phyloP scores from a whole-genome alignment of 2,329 filamentous ascomycete genomes.

The Cytospora schulzeri region DNA sequence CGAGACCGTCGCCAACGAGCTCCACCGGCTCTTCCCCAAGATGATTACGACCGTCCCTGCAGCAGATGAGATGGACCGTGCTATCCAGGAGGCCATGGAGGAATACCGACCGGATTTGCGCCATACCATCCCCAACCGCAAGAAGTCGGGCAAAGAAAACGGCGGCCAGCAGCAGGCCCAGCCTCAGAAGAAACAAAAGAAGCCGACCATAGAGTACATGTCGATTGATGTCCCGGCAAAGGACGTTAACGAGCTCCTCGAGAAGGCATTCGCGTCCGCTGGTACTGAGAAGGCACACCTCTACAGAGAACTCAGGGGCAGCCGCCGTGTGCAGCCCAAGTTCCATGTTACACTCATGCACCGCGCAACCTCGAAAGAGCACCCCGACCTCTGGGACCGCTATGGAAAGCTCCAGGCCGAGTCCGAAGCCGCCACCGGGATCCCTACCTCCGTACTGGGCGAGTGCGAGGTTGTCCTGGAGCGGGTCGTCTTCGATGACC shows the following conservation, averaged over 20 bases:
- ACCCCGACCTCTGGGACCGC: conserved; percentile 73
- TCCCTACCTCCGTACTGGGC: conserved; percentile 58
- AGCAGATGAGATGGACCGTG: conserved; percentile 73
- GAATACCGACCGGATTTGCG: conserved; percentile 77
- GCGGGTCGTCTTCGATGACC: conserved; percentile 78
- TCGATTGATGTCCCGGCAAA: conserved; percentile 49
- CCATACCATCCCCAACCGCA: conserved; percentile 69
- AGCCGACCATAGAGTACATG: conserved; percentile 59
- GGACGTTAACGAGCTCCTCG: conserved; percentile 58
- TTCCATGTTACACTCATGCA: conserved; percentile 98
- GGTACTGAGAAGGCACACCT: conserved; percentile 60
- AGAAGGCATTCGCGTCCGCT: conserved; percentile 66
- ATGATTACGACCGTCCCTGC: conserved; percentile 73
- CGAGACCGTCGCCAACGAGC: conserved; percentile 71
- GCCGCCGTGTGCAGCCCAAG: conserved; percentile 73
- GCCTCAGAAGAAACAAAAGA: conserved; percentile 43
- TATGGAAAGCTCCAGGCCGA: conserved; percentile 64
- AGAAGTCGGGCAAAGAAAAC: conserved; percentile 46
- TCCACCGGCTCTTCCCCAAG: conserved; percentile 78
- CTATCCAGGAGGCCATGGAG: conserved; percentile 73
- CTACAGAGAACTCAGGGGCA: conserved; percentile 74
- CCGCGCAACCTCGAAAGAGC: conserved; percentile 60
- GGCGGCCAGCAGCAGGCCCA: conserved; percentile 39
- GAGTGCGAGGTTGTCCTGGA: conserved; percentile 66
- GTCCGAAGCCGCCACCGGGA: conserved; percentile 39